These are phyloP conservation scores for Erythrophleum ivorense DNA, from an alignment of 331 rosid species.

Conservation along the genomic window DNA sequence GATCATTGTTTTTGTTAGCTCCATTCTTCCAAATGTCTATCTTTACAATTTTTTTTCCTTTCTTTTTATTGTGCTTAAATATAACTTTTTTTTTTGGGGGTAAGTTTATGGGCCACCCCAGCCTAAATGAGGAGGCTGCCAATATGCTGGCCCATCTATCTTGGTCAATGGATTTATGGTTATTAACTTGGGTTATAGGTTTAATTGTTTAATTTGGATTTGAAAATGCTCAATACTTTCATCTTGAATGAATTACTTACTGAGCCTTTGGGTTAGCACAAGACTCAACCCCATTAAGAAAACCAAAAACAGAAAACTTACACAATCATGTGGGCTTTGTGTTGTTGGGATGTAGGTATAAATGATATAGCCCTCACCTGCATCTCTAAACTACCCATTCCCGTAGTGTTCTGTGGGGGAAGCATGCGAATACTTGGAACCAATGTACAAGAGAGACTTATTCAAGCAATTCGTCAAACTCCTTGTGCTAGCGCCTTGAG, in stretches of 20 bases:
- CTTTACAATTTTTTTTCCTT: neutral
- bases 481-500: conserved; percentile 23
- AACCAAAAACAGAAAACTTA: neutral
- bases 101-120: neutral
- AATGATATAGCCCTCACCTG: neutral
- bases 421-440: conserved; percentile 45
- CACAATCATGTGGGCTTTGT: neutral
- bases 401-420: neutral
- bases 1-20: neutral
- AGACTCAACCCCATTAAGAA: neutral
- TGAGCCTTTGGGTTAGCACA: neutral
- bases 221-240: neutral
- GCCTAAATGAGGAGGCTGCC: neutral
- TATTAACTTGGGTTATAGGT: neutral
- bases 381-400: neutral
- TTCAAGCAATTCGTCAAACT: conserved; percentile 74
- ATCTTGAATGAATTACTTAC: neutral
- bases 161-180: neutral
- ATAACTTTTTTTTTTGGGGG: neutral
- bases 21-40: neutral
- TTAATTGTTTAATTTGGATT: neutral
- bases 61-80: neutral
- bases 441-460: conserved; percentile 40
- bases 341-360: conserved; percentile 11
- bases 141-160: neutral